These are phyloP conservation scores for Puccinellia tenuiflora DNA, from an alignment of 176 grass and related monocot genomes.

Conservation along the genomic window DNA sequence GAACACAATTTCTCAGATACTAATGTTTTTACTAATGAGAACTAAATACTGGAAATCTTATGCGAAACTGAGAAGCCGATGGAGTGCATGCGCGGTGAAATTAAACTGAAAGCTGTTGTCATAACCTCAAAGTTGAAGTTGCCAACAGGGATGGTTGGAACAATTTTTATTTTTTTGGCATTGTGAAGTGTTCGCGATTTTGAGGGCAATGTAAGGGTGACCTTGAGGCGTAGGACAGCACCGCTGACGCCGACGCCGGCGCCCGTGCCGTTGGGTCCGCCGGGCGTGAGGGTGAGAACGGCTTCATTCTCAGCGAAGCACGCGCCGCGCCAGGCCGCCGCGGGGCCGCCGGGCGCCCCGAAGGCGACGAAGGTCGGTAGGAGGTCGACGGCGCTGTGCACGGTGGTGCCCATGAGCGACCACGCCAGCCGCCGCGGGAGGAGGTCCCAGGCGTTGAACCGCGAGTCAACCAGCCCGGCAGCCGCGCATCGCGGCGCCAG, in stretches of 20 bases:
- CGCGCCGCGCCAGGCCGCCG: conserved; percentile 55
- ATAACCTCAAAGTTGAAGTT: not conserved
- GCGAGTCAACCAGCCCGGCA: conserved; percentile 18
- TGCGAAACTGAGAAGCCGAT: too few species aligned
- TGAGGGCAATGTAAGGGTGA: not conserved
- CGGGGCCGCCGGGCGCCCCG: conserved; percentile 36
- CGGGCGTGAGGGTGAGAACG: conserved; percentile 47
- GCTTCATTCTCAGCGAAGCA: conserved; percentile 87
- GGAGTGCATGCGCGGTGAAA: too few species aligned
- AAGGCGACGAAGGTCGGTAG: conserved; percentile 78
- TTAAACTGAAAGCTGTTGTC: too few species aligned
- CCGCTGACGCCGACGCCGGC: conserved; percentile 25
- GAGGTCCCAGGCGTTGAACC: conserved; percentile 54
- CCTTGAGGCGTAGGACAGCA: conserved; percentile 71
- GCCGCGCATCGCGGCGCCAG: not conserved
- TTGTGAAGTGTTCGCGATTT: not conserved
- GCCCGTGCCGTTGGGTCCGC: conserved; percentile 20
- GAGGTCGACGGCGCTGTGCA: conserved; percentile 90
- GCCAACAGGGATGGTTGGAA: too few species aligned
- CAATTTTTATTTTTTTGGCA: too few species aligned
- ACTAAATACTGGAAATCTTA: too few species aligned
- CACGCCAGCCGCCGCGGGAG: conserved; percentile 67
- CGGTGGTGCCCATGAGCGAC: conserved; percentile 51
- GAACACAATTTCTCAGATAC: not conserved
- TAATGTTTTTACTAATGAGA: too few species aligned